These are phyloP conservation scores for Macaranga tanarius DNA, from an alignment of 441 rosid genomes.

Conservation along the genomic window DNA sequence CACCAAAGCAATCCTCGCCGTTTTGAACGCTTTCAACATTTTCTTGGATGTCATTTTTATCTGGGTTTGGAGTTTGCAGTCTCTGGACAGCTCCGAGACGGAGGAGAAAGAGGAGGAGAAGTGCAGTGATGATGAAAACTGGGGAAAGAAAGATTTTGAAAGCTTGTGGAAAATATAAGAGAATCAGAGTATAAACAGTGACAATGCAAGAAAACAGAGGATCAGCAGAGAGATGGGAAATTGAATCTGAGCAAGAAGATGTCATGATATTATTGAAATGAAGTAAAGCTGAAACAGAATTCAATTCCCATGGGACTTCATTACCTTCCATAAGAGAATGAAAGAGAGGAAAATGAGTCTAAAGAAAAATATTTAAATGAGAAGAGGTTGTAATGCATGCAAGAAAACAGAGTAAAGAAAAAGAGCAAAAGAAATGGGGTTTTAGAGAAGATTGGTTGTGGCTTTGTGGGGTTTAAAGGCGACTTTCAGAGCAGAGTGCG, in stretches of 20 bases:
- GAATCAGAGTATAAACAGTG: slow-evolving; percentile 45
- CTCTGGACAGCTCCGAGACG: slow-evolving; percentile 43
- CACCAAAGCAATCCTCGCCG: background rate
- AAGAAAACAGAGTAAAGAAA: background rate
- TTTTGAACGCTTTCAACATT: background rate
- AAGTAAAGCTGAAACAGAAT: background rate
- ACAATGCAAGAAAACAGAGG: slow-evolving; percentile 59
- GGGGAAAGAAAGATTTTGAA: slow-evolving; percentile 46
- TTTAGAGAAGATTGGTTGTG: background rate
- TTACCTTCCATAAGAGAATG: slow-evolving; percentile 28
- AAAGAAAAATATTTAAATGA: background rate
- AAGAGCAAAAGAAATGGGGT: background rate
- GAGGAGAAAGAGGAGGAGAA: slow-evolving; percentile 51
- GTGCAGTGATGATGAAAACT: slow-evolving; percentile 36
- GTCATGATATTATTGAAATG: slow-evolving; percentile 14
- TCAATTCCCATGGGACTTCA: slow-evolving; percentile 13
- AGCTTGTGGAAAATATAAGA: slow-evolving; percentile 50
- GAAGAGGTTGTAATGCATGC: background rate
- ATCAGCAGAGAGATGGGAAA: slow-evolving; percentile 21
- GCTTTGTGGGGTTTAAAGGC: slow-evolving; percentile 18
- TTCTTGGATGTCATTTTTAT: background rate
- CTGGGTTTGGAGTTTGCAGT: slow-evolving; percentile 14
- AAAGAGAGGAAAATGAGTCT: background rate
- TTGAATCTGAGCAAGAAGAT: background rate
- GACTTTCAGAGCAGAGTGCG: slow-evolving; percentile 16